A percentile compares a stretch with the other conserved stretches of the same genome.
Conservation (phyloP, 2,329 filamentous ascomycete genomes). For the Hypoxylon sp. region DNA sequence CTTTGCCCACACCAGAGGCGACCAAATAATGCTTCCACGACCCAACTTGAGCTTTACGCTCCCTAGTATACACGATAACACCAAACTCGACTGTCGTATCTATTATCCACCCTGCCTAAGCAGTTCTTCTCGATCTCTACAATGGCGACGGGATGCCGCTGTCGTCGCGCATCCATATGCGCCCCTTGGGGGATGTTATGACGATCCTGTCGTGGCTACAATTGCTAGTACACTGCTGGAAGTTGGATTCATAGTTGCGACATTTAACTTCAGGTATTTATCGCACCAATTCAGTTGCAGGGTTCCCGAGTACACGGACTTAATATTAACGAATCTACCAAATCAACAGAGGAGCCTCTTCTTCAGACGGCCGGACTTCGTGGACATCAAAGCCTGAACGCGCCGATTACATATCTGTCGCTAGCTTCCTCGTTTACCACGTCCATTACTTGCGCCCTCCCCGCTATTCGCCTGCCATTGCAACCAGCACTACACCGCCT, state of each 20-base stretch:
- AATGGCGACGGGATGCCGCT: slow-evolving; percentile 64
- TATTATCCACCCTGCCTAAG: slow-evolving; percentile 73
- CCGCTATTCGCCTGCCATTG: slow-evolving; percentile 46
- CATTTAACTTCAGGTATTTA: slow-evolving; percentile 85
- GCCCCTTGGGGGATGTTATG: slow-evolving; percentile 84
- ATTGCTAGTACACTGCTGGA: slow-evolving; percentile 73
- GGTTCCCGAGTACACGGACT: neutral
- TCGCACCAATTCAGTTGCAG: neutral
- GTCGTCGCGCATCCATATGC: slow-evolving; percentile 89
- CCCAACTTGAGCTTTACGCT: slow-evolving; percentile 77
- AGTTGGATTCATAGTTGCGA: slow-evolving; percentile 79
- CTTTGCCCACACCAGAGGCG: slow-evolving; percentile 14
- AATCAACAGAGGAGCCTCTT: slow-evolving; percentile 75
- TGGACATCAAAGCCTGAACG: slow-evolving; percentile 88
- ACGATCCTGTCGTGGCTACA: slow-evolving; percentile 82
- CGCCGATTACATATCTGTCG: slow-evolving; percentile 83
- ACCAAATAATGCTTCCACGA: slow-evolving; percentile 63
- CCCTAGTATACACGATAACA: slow-evolving; percentile 85
- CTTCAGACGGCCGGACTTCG: slow-evolving; percentile 81
- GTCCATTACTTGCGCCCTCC: slow-evolving; percentile 67
- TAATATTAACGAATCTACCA: slow-evolving; percentile 9
- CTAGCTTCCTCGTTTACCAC: slow-evolving; percentile 84
- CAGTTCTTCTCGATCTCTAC: slow-evolving; percentile 44
- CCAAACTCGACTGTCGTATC: slow-evolving; percentile 81
- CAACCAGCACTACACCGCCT: slow-evolving; percentile 16